Conservation (phyloP, 345 rosid genomes). For the Salix suchowensis region DNA sequence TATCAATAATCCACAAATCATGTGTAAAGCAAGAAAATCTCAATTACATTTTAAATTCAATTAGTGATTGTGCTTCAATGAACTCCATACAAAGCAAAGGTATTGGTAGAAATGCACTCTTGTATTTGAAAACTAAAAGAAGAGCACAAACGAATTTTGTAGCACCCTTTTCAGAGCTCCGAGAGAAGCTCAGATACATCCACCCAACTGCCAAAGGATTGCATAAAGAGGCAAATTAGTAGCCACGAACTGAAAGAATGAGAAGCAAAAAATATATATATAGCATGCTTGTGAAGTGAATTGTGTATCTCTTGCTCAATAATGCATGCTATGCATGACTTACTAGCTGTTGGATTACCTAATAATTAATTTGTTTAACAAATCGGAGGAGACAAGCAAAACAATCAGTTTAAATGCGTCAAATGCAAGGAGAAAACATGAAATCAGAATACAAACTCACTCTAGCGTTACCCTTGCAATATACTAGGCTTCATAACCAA, state of each 20-base stretch:
- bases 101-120: neutral
- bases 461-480: too few species aligned
- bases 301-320: neutral
- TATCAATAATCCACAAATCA: neutral
- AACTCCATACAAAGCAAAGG: neutral
- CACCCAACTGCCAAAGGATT: conserved; percentile 20
- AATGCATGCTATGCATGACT: neutral
- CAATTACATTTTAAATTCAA: neutral
- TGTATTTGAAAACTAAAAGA: neutral
- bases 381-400: too few species aligned
- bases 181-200: conserved; percentile 14
- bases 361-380: too few species aligned
- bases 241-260: neutral
- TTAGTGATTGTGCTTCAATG: neutral
- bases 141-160: neutral
- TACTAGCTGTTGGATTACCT: too few species aligned
- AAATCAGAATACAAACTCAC: too few species aligned
- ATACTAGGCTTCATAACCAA: too few species aligned
- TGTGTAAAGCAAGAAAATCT: neutral
- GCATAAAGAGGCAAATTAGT: conserved; percentile 3
- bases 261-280: neutral
- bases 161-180: neutral
- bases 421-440: too few species aligned
- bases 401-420: too few species aligned
- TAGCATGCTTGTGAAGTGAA: neutral